Base-by-base conservation (phyloP, 1,284 basidiomycete genomes). In the Sporisorium scitamineum region DNA sequence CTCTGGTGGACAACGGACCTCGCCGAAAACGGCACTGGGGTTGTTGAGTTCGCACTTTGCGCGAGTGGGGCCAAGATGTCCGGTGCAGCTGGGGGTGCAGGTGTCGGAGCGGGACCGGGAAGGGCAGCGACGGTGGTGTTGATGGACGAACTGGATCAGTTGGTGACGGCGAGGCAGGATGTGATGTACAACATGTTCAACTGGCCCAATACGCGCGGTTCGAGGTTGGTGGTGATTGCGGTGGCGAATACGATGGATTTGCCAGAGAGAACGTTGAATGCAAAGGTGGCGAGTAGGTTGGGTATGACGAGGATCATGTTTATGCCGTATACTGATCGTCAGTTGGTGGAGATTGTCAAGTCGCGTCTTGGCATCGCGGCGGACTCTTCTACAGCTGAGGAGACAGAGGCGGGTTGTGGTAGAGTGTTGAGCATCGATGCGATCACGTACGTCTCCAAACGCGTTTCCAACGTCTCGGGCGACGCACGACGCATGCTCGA, bases 161-260 rank as follows among this genome's bases (percentile, higher is more conserved):
- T 99, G 34, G 91, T 99, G 73, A 98, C 96, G 0, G 88, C 92
- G 24, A 96, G 97, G 83, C 96, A 99, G 86, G 95, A 98, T 78
- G 96, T 99, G 2, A 93, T 99, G 44, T 99, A 99, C 87, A 98
- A 98, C 85, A 96, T 99, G 87, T 99, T 99, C 89, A 98, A 98
- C 85, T 99, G 97, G 96, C 97, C 96, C 1, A 95, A 94, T 11
- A 88, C 96, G 64, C 89, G 90, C 0, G 91, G 91, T 16, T 94
- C 93, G 60, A 92, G 93, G 82, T 89, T 99, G 16, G 91, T 98
- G 56, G 96, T 99, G 2, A 90, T 99, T 59, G 97, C 97, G 0
- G 95, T 99, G 1, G 97, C 97, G 13, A 99, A 99, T 85, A 95
- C 96, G 27, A 97, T 98, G 93, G 96, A 99, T 84, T 88, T 99